Evolutionary conservation across 805 yeast genomes (phyloP).

Genomic region (Candida multigemmis): DNA sequence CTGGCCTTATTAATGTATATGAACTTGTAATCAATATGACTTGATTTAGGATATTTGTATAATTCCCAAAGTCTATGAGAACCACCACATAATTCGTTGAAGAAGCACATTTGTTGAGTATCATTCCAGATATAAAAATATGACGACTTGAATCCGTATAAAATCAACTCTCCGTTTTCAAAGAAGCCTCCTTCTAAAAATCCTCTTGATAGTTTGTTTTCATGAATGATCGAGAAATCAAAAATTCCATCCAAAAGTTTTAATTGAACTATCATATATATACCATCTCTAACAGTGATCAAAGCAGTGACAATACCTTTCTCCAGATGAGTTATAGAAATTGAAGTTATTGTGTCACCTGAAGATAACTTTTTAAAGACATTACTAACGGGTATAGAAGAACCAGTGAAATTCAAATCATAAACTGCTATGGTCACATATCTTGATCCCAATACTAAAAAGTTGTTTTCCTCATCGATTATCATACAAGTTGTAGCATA

Average conservation of each 20-base stretch:
- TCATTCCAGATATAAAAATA: slow-evolving; percentile 78
- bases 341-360: slow-evolving; percentile 64
- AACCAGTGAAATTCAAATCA: slow-evolving; percentile 19
- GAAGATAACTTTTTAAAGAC: slow-evolving; percentile 41
- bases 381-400: slow-evolving; percentile 9
- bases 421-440: slow-evolving; percentile 58
- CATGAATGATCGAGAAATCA: slow-evolving; percentile 24
- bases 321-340: slow-evolving; percentile 24
- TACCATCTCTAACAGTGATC: slow-evolving; percentile 61
- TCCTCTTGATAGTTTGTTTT: slow-evolving; percentile 65
- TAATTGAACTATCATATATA: slow-evolving; percentile 34
- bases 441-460: slow-evolving; percentile 62
- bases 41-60: slow-evolving; percentile 7
- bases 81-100: slow-evolving; percentile 79
- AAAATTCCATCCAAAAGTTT: slow-evolving; percentile 5
- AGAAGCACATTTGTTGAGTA: slow-evolving; percentile 59
- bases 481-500: slow-evolving; percentile 55
- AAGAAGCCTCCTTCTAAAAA: slow-evolving; percentile 69
- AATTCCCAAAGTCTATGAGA: slow-evolving; percentile 80
- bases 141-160: slow-evolving; percentile 80
- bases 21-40: slow-evolving; percentile 30
- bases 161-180: slow-evolving; percentile 31
- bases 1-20: slow-evolving; percentile 48
- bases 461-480: slow-evolving; percentile 24
- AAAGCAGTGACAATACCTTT: slow-evolving; percentile 14